phyloP scores from a whole-genome alignment of 176 grass and related monocot genomes.

The Olyra latifolia region DNA sequence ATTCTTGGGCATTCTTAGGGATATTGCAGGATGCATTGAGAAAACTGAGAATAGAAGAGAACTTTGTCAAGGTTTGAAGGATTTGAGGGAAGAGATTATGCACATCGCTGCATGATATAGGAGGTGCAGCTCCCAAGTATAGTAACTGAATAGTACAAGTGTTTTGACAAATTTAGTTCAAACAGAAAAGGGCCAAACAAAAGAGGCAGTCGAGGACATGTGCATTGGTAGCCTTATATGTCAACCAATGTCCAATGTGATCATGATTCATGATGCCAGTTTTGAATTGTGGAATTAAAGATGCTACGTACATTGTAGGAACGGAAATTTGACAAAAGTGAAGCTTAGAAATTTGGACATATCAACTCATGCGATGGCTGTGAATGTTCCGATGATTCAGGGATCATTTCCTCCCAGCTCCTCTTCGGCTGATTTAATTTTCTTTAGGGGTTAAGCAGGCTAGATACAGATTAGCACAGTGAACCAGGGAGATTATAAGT shows the following conservation, averaged over 20 bases:
- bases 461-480: not conserved
- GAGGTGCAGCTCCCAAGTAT: not conserved
- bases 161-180: not conserved
- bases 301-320: not conserved
- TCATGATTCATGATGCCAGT: not conserved
- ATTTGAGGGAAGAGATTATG: not conserved
- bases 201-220: not conserved
- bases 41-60: not conserved
- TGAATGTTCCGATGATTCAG: not conserved
- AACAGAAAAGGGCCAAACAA: not conserved
- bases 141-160: not conserved
- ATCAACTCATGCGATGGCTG: not conserved
- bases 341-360: not conserved
- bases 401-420: not conserved
- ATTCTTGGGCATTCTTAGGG: not conserved
- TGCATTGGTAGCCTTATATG: not conserved
- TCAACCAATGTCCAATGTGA: not conserved
- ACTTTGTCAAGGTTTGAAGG: not conserved
- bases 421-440: not conserved
- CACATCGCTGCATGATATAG: not conserved
- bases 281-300: not conserved
- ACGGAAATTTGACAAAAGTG: too few relatives aligned
- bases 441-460: not conserved
- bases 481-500: slow-evolving; percentile 13
- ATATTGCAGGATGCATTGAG: not conserved